These are phyloP conservation scores for Cladophialophora yegresii DNA, from an alignment of 2,329 filamentous ascomycete species.

Conservation along the genomic window DNA sequence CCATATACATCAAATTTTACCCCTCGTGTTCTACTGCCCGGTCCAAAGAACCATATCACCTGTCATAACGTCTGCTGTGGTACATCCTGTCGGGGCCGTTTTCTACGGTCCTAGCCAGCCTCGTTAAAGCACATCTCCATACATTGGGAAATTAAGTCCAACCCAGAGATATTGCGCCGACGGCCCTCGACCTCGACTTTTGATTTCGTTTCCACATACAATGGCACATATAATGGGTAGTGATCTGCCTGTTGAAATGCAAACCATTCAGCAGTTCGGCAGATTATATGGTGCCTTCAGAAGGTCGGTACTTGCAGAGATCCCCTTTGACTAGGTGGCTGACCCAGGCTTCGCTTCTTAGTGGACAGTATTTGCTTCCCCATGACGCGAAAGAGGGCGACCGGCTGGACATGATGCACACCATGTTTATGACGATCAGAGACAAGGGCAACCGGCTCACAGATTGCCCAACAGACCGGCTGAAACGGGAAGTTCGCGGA, in stretches of 20 bases:
- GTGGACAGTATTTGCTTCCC: slow-evolving; percentile 71
- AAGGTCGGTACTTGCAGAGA: slow-evolving; percentile 18
- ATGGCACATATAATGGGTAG: not conserved
- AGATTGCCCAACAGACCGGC: slow-evolving; percentile 40
- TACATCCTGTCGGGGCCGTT: not conserved
- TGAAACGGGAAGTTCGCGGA: slow-evolving; percentile 12
- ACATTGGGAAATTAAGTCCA: not conserved
- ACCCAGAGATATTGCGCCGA: not conserved
- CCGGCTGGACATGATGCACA: slow-evolving; percentile 79
- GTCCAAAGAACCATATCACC: not conserved
- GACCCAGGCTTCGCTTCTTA: slow-evolving; percentile 17
- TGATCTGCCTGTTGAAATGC: slow-evolving; percentile 2
- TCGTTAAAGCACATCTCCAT: not conserved
- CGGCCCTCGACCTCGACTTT: not conserved
- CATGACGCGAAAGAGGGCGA: slow-evolving; percentile 77
- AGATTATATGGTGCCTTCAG: slow-evolving; percentile 33
- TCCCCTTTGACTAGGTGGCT: not conserved
- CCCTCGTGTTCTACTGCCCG: not conserved
- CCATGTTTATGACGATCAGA: slow-evolving; percentile 69
- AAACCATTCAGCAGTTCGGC: slow-evolving; percentile 22
- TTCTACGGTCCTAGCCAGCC: not conserved
- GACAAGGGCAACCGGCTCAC: slow-evolving; percentile 46
- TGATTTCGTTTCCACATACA: not conserved
- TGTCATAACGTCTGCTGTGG: not conserved
- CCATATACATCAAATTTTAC: not conserved